These are phyloP conservation scores for Nakaseomyces uthaithaninus DNA, from an alignment of 1,139 yeast species.

Conservation along the genomic window DNA sequence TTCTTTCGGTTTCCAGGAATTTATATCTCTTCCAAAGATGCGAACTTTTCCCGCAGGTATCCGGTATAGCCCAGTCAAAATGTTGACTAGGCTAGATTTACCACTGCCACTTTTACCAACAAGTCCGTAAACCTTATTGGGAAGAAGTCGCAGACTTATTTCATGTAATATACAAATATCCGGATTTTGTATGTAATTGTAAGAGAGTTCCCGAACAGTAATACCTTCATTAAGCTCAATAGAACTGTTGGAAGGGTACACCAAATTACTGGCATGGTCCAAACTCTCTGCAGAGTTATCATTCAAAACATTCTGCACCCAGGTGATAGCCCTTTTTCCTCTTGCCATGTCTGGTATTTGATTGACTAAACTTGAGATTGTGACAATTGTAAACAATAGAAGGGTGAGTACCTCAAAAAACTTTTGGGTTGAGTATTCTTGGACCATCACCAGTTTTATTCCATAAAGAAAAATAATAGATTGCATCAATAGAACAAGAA, in stretches of 20 bases:
- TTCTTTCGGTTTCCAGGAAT: constrained; percentile 39
- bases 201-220: no score
- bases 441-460: constrained; percentile 50
- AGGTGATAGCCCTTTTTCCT: constrained; percentile 65
- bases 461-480: constrained; percentile 73
- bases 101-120: constrained; percentile 79
- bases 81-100: constrained; percentile 56
- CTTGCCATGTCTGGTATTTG: constrained; percentile 70
- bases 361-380: constrained; percentile 50
- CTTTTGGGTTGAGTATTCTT: constrained; percentile 47
- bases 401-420: constrained; percentile 65
- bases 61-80: constrained; percentile 47
- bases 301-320: constrained; percentile 41
- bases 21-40: constrained; percentile 40
- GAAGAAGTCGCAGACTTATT: constrained; percentile 37
- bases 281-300: constrained; percentile 8
- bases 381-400: constrained; percentile 62
- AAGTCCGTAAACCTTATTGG: constrained; percentile 50
- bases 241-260: constrained; percentile 3
- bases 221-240: constrained; percentile 7
- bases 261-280: neutral
- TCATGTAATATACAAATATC: constrained; percentile 33
- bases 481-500: constrained; percentile 53
- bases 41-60: constrained; percentile 34
- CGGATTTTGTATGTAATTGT: constrained; percentile 39